Conservation (phyloP, 371 early-diverging fungal genomes). For the Phascolomyces articulosus region DNA sequence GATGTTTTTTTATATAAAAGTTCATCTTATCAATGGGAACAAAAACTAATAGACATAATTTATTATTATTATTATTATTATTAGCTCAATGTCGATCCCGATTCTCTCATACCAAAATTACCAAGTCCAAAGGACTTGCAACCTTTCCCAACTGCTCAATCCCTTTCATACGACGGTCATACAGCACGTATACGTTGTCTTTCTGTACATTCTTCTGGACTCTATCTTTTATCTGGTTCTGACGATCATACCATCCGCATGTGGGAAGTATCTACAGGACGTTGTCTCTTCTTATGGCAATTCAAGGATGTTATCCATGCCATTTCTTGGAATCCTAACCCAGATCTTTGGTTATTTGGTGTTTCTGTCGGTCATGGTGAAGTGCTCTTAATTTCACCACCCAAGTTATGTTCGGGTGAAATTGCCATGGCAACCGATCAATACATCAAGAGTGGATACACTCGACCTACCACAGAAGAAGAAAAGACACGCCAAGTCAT, state of each 20-base stretch:
- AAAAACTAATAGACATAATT: not conserved
- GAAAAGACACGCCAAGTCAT: constrained; percentile 33
- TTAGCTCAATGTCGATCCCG: constrained; percentile 87
- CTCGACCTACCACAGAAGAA: constrained; percentile 27
- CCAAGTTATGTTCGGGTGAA: constrained; percentile 51
- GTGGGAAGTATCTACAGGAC: constrained; percentile 93
- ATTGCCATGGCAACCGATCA: constrained; percentile 52
- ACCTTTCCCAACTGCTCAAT: constrained; percentile 89
- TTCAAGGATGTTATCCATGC: constrained; percentile 70
- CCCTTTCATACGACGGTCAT: constrained; percentile 85
- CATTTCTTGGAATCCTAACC: constrained; percentile 92
- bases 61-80: not conserved
- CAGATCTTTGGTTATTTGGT: constrained; percentile 77
- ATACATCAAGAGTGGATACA: constrained; percentile 57
- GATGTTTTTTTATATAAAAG: too few relatives aligned
- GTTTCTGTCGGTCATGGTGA: constrained; percentile 66
- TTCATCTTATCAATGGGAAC: too few relatives aligned
- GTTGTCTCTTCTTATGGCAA: constrained; percentile 79
- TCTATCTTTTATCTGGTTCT: constrained; percentile 86
- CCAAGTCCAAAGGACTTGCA: constrained; percentile 94
- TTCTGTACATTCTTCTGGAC: constrained; percentile 90
- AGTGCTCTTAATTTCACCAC: constrained; percentile 57
- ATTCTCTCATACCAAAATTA: constrained; percentile 92
- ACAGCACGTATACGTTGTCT: constrained; percentile 78
- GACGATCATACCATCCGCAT: constrained; percentile 88